Evolutionary conservation across 2,329 filamentous ascomycete genomes (phyloP).

Genomic region (Myotisia sp.): DNA sequence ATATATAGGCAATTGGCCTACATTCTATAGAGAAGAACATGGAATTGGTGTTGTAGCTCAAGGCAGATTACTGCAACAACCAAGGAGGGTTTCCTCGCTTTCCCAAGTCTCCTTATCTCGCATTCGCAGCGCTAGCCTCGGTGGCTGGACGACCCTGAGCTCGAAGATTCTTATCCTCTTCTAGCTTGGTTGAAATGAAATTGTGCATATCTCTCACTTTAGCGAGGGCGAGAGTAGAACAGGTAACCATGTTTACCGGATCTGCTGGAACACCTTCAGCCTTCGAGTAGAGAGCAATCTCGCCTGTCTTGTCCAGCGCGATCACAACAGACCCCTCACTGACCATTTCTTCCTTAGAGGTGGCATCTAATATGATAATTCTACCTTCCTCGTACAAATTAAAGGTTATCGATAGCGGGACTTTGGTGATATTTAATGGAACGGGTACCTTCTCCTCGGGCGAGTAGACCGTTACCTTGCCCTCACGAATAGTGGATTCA

Average conservation of each 20-base stretch:
- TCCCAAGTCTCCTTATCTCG: no score
- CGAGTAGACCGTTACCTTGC: slow-evolving; percentile 70
- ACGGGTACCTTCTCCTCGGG: slow-evolving; percentile 78
- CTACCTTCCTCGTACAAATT: slow-evolving; percentile 52
- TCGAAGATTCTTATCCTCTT: slow-evolving; percentile 54
- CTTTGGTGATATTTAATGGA: slow-evolving; percentile 77
- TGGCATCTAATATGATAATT: slow-evolving; percentile 33
- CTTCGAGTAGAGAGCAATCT: slow-evolving; percentile 85
- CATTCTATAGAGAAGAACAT: no score
- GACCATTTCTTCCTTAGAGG: slow-evolving; percentile 36
- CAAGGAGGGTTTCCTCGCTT: no score
- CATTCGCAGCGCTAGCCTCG: slow-evolving; percentile 74
- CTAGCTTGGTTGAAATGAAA: slow-evolving; percentile 57
- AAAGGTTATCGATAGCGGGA: slow-evolving; percentile 82
- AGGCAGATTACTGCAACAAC: no score
- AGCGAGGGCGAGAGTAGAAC: slow-evolving; percentile 56
- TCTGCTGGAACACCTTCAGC: slow-evolving; percentile 72
- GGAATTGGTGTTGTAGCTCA: no score
- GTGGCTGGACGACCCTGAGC: slow-evolving; percentile 58
- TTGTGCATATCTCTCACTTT: slow-evolving; percentile 71
- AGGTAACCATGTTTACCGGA: slow-evolving; percentile 61
- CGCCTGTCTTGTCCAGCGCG: slow-evolving; percentile 76
- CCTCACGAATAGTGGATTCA: slow-evolving; percentile 74
- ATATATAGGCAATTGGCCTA: no score
- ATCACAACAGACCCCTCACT: slow-evolving; percentile 58